Evolutionary conservation across 495 filamentous ascomycete genomes (phyloP).

Genomic region (Neurospora sp.): DNA sequence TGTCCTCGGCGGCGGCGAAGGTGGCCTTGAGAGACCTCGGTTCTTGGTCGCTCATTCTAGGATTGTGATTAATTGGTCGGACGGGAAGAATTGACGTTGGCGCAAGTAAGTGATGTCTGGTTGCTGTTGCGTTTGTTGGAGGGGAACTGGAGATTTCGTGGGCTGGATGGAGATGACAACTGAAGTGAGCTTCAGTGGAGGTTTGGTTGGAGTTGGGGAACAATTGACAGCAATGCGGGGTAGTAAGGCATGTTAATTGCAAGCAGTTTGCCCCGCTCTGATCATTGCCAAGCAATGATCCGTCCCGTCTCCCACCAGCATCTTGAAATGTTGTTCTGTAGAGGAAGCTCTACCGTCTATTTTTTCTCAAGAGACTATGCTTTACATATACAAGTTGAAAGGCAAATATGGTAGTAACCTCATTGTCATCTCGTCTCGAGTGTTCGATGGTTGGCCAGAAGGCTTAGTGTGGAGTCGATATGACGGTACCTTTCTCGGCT

Average conservation of each 20-base stretch:
- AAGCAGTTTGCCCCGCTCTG: neutral
- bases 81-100: too few species aligned
- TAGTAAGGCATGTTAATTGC: neutral
- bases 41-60: conserved; percentile 18
- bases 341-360: neutral
- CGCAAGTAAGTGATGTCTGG: neutral
- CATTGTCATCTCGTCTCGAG: neutral
- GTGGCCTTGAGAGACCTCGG: conserved; percentile 32
- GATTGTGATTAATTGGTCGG: too few species aligned
- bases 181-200: neutral
- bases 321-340: neutral
- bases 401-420: neutral
- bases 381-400: neutral
- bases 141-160: neutral
- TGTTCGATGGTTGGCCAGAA: neutral
- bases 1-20: conserved; percentile 46
- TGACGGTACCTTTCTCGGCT: neutral
- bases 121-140: neutral
- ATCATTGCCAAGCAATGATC: neutral
- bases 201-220: neutral
- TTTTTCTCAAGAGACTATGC: neutral
- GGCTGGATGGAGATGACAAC: neutral
- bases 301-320: neutral
- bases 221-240: neutral
- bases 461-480: neutral